phyloP scores from a whole-genome alignment of 2,329 filamentous ascomycete genomes.

The Colletotrichum spinosum region DNA sequence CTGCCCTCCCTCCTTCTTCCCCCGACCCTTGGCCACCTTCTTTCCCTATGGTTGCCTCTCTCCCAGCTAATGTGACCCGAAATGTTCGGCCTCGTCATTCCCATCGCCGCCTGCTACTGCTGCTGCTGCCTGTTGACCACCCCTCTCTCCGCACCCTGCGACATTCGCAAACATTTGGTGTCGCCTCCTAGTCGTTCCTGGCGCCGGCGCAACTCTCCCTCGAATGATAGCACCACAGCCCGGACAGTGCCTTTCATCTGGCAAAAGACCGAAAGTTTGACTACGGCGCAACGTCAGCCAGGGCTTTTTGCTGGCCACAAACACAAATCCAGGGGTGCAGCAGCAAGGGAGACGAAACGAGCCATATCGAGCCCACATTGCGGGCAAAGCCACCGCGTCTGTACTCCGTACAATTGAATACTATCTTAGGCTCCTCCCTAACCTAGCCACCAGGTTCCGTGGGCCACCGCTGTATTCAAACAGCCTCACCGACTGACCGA shows the following conservation, averaged over 20 bases:
- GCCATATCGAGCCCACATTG: not conserved
- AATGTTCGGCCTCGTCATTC: conserved; percentile 15
- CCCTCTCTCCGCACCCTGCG: not conserved
- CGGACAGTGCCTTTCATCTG: conserved; percentile 20
- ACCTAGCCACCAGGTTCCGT: not conserved
- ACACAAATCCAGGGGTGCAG: not conserved
- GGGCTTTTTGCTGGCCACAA: conserved; percentile 3
- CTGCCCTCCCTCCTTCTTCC: not conserved
- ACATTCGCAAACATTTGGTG: conserved; percentile 1
- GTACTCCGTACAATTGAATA: too few relatives aligned
- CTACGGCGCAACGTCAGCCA: conserved; percentile 18
- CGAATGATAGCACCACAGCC: conserved; percentile 13
- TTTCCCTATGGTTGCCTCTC: not conserved
- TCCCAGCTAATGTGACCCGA: not conserved
- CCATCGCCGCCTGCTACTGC: conserved; percentile 5
- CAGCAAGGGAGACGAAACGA: conserved; percentile 2
- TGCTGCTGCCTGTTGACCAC: not conserved
- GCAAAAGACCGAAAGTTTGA: conserved; percentile 19
- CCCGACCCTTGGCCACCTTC: not conserved
- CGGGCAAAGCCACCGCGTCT: too few relatives aligned
- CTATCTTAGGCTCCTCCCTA: too few relatives aligned
- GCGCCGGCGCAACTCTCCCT: not conserved
- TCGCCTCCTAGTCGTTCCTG: not conserved
- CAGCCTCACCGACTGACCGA: conserved; percentile 20
- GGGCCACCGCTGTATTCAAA: conserved; percentile 1